Percentiles rank a stretch among this genome's conserved stretches.
These are phyloP conservation scores for Penicillium robsamsonii DNA, from an alignment of 495 filamentous ascomycete genomes.

Conservation along the genomic window DNA sequence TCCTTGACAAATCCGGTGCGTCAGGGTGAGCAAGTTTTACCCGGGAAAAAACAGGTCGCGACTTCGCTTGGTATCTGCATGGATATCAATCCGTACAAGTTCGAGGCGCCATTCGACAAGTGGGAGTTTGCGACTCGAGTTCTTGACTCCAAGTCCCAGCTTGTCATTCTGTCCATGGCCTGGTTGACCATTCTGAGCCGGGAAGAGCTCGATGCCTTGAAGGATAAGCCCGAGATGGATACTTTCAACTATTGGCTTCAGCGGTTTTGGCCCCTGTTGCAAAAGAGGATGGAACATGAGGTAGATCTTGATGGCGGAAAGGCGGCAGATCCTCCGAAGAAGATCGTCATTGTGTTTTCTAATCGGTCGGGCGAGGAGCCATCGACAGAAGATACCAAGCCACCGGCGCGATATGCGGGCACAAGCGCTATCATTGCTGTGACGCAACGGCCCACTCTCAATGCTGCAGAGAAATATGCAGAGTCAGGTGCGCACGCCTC, in stretches of 20 bases:
- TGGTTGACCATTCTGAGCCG: slow-evolving; percentile 66
- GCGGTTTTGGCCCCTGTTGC: slow-evolving; percentile 71
- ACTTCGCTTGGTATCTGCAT: slow-evolving; percentile 87
- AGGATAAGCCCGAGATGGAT: slow-evolving; percentile 67
- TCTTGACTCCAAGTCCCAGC: slow-evolving; percentile 59
- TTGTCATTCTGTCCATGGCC: slow-evolving; percentile 84
- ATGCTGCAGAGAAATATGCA: slow-evolving; percentile 27
- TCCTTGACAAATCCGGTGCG: background rate
- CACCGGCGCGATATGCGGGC: slow-evolving; percentile 66
- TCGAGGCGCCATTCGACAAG: slow-evolving; percentile 69
- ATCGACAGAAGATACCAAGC: slow-evolving; percentile 42
- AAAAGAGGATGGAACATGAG: slow-evolving; percentile 42
- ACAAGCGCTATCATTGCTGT: slow-evolving; percentile 81
- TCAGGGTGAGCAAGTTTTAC: background rate
- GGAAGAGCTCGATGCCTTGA: slow-evolving; percentile 44
- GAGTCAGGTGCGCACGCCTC: slow-evolving; percentile 17
- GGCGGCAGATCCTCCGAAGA: slow-evolving; percentile 29
- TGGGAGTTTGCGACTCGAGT: slow-evolving; percentile 87
- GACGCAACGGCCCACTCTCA: slow-evolving; percentile 35
- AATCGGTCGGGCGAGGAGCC: slow-evolving; percentile 77
- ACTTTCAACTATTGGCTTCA: slow-evolving; percentile 91
- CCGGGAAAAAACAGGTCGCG: slow-evolving; percentile 34
- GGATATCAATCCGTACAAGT: slow-evolving; percentile 70
- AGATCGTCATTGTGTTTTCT: slow-evolving; percentile 76
- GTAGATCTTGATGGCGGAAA: slow-evolving; percentile 25